Evolutionary conservation across 1,284 basidiomycete species (phyloP).

Genomic region (Naganishia sp.): DNA sequence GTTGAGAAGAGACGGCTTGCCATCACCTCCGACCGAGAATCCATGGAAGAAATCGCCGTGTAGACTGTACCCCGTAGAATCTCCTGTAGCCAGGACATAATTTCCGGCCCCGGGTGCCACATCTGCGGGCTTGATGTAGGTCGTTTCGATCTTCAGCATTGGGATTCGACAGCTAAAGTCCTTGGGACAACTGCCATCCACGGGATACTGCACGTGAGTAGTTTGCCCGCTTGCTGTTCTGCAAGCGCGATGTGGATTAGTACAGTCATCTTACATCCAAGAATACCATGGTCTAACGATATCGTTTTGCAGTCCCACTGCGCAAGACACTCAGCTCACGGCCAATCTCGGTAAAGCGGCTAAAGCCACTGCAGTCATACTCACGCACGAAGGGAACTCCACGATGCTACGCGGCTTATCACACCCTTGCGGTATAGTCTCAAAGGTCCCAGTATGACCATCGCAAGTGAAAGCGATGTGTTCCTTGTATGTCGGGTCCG

Average conservation of each 20-base stretch:
- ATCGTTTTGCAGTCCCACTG: conserved; percentile 24
- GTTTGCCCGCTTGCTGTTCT: conserved; percentile 17
- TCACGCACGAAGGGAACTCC: conserved; percentile 19
- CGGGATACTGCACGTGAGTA: conserved; percentile 15
- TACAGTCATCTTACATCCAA: background rate
- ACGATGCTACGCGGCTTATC: conserved; percentile 9
- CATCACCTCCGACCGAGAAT: conserved; percentile 6
- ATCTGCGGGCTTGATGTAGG: background rate
- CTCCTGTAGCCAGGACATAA: conserved; percentile 21
- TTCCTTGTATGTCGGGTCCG: conserved; percentile 4
- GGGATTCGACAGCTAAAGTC: conserved; percentile 14
- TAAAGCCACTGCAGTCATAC: background rate
- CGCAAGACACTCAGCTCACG: background rate
- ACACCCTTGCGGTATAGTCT: conserved; percentile 23
- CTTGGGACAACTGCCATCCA: background rate
- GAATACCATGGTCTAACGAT: background rate
- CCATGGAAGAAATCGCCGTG: conserved; percentile 33
- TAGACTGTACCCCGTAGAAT: conserved; percentile 28
- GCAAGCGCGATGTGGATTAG: background rate
- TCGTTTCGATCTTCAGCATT: conserved; percentile 14
- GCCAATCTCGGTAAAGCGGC: background rate
- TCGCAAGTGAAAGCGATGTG: conserved; percentile 10
- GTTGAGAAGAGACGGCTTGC: conserved; percentile 1
- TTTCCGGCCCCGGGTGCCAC: conserved; percentile 13
- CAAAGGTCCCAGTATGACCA: background rate